Evolutionary conservation across 768 basidiomycete genomes (phyloP).

Genomic region (Crassisporium funariophilum): DNA sequence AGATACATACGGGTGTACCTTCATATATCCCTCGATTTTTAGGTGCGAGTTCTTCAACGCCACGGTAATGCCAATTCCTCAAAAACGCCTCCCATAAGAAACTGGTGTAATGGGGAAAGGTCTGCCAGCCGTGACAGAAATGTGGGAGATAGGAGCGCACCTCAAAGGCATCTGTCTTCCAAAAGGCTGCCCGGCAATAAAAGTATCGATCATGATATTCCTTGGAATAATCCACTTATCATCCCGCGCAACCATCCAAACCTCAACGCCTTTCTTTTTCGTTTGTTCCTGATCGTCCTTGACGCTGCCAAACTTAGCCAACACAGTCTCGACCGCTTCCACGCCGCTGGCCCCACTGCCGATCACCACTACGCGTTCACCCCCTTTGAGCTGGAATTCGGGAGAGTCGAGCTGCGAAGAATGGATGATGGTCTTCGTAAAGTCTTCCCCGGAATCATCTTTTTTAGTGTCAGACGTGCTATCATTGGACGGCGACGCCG

Average conservation of each 20-base stretch:
- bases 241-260: constrained; percentile 43
- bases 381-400: constrained; percentile 27
- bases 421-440: constrained; percentile 42
- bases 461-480: background rate
- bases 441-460: constrained; percentile 25
- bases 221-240: constrained; percentile 54
- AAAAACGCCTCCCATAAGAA: constrained; percentile 52
- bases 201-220: constrained; percentile 49
- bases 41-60: constrained; percentile 46
- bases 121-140: background rate
- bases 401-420: constrained; percentile 49
- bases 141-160: constrained; percentile 19
- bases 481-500: background rate
- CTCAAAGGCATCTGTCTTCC: constrained; percentile 54
- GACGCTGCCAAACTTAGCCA: constrained; percentile 27
- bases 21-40: constrained; percentile 44
- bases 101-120: constrained; percentile 21
- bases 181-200: constrained; percentile 52
- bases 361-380: constrained; percentile 46
- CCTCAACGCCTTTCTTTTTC: constrained; percentile 28
- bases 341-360: constrained; percentile 53
- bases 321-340: constrained; percentile 33
- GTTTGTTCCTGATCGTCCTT: constrained; percentile 7
- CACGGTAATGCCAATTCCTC: constrained; percentile 43
- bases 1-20: constrained; percentile 40